These are phyloP conservation scores for Alternaria metachromatica DNA, from an alignment of 2,329 filamentous ascomycete species.

Conservation along the genomic window DNA sequence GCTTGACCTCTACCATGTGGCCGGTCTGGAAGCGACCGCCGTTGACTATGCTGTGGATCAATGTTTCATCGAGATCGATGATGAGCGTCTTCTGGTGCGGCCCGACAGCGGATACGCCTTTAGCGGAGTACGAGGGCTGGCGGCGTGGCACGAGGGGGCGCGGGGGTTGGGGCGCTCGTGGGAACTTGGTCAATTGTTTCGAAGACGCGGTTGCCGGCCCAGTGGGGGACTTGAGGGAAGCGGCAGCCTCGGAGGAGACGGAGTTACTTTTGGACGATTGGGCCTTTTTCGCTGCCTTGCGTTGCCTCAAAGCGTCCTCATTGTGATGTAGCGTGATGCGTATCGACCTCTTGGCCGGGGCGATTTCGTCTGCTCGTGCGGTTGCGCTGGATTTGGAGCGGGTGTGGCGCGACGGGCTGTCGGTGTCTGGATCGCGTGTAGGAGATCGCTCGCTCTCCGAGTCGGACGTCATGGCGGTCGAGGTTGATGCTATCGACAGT, in stretches of 20 bases:
- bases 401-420: conserved; percentile 60
- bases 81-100: conserved; percentile 85
- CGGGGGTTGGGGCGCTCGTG: conserved; percentile 85
- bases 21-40: conserved; percentile 94
- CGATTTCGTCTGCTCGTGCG: conserved; percentile 66
- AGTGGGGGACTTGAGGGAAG: conserved; percentile 90
- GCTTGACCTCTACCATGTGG: conserved; percentile 97
- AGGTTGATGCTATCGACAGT: conserved; percentile 57
- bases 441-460: conserved; percentile 66
- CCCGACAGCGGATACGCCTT: conserved; percentile 43
- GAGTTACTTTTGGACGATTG: conserved; percentile 39
- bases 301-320: conserved; percentile 75
- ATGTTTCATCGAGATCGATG: conserved; percentile 92
- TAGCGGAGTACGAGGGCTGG: conserved; percentile 79
- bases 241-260: conserved; percentile 57
- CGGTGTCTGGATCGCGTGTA: conserved; percentile 35
- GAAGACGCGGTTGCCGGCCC: conserved; percentile 69
- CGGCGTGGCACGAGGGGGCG: conserved; percentile 87
- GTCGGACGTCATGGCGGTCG: conserved; percentile 70
- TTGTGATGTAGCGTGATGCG: conserved; percentile 88
- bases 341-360: conserved; percentile 78
- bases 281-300: conserved; percentile 73
- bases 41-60: conserved; percentile 98
- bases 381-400: conserved; percentile 66
- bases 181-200: conserved; percentile 80